A percentile compares a stretch with the other conserved stretches of the same genome.
Conservation (phyloP, 2,329 filamentous ascomycete species). For the Hirsutella rhossiliensis region DNA sequence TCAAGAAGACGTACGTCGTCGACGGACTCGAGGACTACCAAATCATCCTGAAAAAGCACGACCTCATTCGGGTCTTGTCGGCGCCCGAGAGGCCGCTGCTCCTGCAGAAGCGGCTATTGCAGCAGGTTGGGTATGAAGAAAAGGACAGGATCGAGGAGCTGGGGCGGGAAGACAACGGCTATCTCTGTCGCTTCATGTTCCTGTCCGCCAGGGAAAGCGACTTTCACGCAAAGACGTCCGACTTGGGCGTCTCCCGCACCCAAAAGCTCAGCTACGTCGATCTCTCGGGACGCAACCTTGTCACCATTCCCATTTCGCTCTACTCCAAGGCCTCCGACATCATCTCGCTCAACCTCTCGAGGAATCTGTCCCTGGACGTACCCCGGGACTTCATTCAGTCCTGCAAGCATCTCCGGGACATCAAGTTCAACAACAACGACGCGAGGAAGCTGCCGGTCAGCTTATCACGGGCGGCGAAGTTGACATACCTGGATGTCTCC, state of each 20-base stretch:
- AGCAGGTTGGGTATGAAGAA: constrained; percentile 84
- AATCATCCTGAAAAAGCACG: constrained; percentile 89
- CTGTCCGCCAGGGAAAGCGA: constrained; percentile 80
- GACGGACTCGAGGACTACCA: constrained; percentile 91
- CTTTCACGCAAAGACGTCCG: constrained; percentile 54
- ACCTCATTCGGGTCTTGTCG: constrained; percentile 70
- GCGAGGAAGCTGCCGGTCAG: constrained; percentile 76
- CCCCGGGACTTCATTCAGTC: constrained; percentile 94
- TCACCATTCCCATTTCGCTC: constrained; percentile 88
- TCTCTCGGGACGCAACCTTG: constrained; percentile 75
- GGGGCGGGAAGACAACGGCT: constrained; percentile 93
- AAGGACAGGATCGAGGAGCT: constrained; percentile 84
- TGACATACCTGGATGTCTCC: constrained; percentile 87
- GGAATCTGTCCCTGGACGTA: constrained; percentile 83
- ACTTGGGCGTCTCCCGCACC: constrained; percentile 68
- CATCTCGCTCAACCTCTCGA: constrained; percentile 84
- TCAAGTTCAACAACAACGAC: constrained; percentile 94
- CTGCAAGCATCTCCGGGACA: constrained; percentile 81
- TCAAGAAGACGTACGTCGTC: constrained; percentile 87
- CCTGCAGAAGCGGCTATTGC: constrained; percentile 81
- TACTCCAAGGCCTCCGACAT: constrained; percentile 90
- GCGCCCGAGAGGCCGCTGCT: constrained; percentile 71
- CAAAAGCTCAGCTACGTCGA: constrained; percentile 94
- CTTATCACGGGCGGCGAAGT: constrained; percentile 63
- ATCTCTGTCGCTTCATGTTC: constrained; percentile 92